Evolutionary conservation across 192 early-diverging fungal genomes (phyloP), one percentile per base, ranked within the genome.

Genomic region (Coemansia sp.): DNA sequence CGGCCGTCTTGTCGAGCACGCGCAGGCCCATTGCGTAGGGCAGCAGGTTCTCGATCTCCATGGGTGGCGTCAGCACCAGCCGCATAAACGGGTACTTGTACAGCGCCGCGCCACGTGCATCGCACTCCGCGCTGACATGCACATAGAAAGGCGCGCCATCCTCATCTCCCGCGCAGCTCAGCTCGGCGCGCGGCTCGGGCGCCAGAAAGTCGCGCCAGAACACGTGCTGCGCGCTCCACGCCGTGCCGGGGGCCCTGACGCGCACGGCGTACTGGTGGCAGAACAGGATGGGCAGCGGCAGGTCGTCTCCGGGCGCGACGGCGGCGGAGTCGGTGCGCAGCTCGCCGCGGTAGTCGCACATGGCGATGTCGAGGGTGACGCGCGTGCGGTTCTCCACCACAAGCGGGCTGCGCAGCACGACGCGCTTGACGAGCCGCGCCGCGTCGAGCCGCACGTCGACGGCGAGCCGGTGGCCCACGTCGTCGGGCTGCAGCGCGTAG

Each of bases 21-120:
- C 80, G 81, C 59, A 93, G 93, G 19, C 87, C 85, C 69, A 95
- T 83, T 61, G 94, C 87, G 73, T 92, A 98, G 0, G 98, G 98
- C 35, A 99, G 79, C 24, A 98, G 79, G 67, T 99, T 99, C 84
- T 99, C 98, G 33, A 99, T 85, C 80, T 94, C 91, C 13, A 94
- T 81, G 14, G 92, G 92, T 33, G 91, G 88, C 45, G 87, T 89
- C 68, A 94, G 74, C 4, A 88, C 88, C 61, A 94, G 87, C 4
- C 86, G 77, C 88, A 92, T 92, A 67, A 90, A 91, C 37, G 95
- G 95, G 57, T 93, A 93, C 63, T 78, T 77, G 78, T 79, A 79
- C 45, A 75, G 62, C 3, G 46, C 19, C 31, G 79, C 67, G 44
- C 75, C 78, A 66, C 70, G 57, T 59, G 57, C 21, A 19, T 78